Conservation (phyloP, 2,329 filamentous ascomycete genomes). For the Cercospora sp. region DNA sequence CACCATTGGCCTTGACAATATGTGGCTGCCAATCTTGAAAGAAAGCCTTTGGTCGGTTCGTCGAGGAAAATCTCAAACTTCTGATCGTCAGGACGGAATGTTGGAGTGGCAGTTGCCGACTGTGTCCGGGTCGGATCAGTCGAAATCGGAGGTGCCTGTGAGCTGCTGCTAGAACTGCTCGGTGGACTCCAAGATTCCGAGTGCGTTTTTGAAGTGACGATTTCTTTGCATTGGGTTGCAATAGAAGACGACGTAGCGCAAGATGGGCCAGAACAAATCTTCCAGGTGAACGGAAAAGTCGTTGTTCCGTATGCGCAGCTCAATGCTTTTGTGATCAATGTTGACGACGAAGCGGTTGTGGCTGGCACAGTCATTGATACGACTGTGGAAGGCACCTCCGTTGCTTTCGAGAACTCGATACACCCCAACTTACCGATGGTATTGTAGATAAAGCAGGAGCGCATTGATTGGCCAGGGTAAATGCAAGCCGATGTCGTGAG, state of each 20-base stretch:
- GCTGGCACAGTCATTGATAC: neutral
- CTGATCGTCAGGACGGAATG: neutral
- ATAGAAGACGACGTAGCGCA: conserved; percentile 3
- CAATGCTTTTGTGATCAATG: neutral
- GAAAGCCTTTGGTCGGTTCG: neutral
- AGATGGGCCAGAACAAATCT: neutral
- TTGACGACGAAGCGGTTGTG: neutral
- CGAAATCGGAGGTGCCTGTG: neutral
- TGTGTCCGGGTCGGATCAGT: neutral
- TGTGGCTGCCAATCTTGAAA: neutral
- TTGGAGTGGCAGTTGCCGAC: neutral
- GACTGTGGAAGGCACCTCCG: neutral
- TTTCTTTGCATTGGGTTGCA: neutral
- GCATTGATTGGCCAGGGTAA: neutral
- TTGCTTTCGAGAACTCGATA: neutral
- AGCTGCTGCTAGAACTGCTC: neutral
- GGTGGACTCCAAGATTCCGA: conserved; percentile 2
- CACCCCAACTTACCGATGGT: neutral
- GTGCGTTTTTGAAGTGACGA: neutral
- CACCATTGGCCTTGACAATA: conserved; percentile 1
- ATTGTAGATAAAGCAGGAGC: neutral
- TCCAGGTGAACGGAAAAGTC: conserved; percentile 5
- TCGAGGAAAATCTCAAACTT: neutral
- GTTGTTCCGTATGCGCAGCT: conserved; percentile 9
- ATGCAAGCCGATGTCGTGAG: conserved; percentile 2